Conservation (phyloP, 768 basidiomycete species). For the Panaeolus papilionaceus region DNA sequence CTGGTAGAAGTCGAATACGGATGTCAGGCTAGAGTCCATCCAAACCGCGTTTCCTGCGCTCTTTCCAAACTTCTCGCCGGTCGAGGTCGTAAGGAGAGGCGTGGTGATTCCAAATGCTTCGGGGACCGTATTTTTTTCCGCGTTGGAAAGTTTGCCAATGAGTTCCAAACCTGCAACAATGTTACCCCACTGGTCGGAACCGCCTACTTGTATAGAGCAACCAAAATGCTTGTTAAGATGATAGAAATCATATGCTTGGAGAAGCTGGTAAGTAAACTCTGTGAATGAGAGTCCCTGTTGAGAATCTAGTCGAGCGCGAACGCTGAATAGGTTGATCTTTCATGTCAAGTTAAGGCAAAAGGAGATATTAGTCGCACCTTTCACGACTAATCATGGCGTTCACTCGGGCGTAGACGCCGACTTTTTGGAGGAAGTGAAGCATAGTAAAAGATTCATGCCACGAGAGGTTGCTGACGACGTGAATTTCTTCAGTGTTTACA, state of each 20-base stretch:
- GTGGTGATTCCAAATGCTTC: constrained; percentile 87
- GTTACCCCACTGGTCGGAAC: constrained; percentile 99
- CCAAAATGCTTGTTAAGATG: constrained; percentile 65
- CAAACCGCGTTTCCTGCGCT: constrained; percentile 96
- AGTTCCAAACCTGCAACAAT: constrained; percentile 94
- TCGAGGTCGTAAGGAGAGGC: constrained; percentile 88
- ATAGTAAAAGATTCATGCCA: constrained; percentile 82
- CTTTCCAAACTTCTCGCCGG: constrained; percentile 97
- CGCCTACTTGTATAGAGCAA: constrained; percentile 91
- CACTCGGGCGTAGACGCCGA: constrained; percentile 82
- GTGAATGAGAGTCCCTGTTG: constrained; percentile 96
- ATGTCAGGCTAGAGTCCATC: constrained; percentile 81
- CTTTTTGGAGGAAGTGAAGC: constrained; percentile 83
- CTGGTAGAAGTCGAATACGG: constrained; percentile 95
- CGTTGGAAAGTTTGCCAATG: constrained; percentile 61
- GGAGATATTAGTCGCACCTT: constrained; percentile 56
- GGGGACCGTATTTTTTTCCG: constrained; percentile 21
- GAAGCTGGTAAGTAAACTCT: constrained; percentile 96
- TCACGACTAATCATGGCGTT: constrained; percentile 92
- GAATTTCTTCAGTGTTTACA: constrained; percentile 22
- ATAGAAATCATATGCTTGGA: constrained; percentile 97
- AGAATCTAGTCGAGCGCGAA: constrained; percentile 78
- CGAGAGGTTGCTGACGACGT: constrained; percentile 56
- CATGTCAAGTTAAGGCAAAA: background rate
- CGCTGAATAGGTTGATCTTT: constrained; percentile 51